Base-by-base conservation (phyloP, 2,329 filamentous ascomycete species). In the Ophiostoma quercus region DNA sequence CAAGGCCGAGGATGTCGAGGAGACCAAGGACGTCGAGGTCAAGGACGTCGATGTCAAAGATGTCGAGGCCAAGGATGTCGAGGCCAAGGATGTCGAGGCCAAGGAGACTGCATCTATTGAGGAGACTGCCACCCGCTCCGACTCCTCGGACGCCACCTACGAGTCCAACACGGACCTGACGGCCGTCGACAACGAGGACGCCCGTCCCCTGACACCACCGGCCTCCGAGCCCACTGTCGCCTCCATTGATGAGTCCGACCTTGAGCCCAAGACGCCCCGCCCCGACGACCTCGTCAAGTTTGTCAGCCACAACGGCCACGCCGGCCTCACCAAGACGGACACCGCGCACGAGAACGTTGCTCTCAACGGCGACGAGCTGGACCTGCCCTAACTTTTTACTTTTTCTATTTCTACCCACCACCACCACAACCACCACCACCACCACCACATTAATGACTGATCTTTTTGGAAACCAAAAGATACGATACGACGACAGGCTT, bases 181-280 rank as follows among this genome's bases (percentile, higher is more conserved):
- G 1, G 22, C 60, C 4, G 68, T 39, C 3, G 69, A 70, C 25
- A 71, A 47, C 3, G 37, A 37, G 11, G 43, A 68, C 16, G 8
- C 62, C 16, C 32, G 68, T n/a, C 57, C 67, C n/a, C 66, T 22
- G 29, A 63, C 70, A 1, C 67, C 67, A 3, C 69, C 70, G 19
- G 68, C 67, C 8, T 39, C 68, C 2, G 73, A 72, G 32, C 63
- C 65, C 2, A 71, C 71, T 11, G 67, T 69, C 2, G 71, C 71
- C 8, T 69, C 68, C 1, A 43, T 71, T 41, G 73, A 75, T 60
- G 73, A 72, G 34, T 74, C 70, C 2, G 66, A 72, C n/a, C 37
- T 47, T 0, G 73, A 74, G 51, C 73, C 71, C 8, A 68, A 71
- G 69, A 74, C 74, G 1, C 74, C 74, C 0, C 70, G 70, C 4